phyloP scores from a whole-genome alignment of 2,329 filamentous ascomycete species.

The Pseudogymnoascus sp. region DNA sequence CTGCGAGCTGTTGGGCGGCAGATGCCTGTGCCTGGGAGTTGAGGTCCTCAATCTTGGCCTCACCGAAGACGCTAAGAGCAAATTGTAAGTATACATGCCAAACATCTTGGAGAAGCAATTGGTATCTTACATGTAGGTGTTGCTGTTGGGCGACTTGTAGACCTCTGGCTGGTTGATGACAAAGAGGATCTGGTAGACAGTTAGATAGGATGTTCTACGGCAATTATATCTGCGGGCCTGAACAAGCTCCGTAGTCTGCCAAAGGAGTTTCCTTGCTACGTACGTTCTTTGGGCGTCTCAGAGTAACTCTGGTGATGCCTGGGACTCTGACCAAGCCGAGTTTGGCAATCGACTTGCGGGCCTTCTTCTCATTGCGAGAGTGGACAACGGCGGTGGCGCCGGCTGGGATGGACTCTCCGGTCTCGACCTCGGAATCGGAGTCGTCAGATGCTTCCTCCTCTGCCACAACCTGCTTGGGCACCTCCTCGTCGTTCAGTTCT shows the following conservation, averaged over 20 bases:
- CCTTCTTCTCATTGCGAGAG: slow-evolving; percentile 99
- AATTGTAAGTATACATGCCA: slow-evolving; percentile 11
- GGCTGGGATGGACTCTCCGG: slow-evolving; percentile 58
- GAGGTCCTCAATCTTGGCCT: slow-evolving; percentile 99
- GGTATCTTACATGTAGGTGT: slow-evolving; percentile 91
- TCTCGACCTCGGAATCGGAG: slow-evolving; percentile 71
- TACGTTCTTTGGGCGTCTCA: slow-evolving; percentile 98
- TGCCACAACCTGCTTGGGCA: slow-evolving; percentile 70
- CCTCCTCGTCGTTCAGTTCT: slow-evolving; percentile 91
- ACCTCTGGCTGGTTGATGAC: slow-evolving; percentile 99
- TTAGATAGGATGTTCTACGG: neutral
- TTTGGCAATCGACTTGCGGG: slow-evolving; percentile 98
- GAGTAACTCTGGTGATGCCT: slow-evolving; percentile 95
- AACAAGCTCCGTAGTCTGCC: slow-evolving; percentile 8
- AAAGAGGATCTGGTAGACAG: slow-evolving; percentile 71
- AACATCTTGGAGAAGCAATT: neutral
- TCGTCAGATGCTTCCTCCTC: slow-evolving; percentile 61
- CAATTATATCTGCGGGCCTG: neutral
- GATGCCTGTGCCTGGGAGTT: slow-evolving; percentile 97
- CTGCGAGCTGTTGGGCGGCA: slow-evolving; percentile 89
- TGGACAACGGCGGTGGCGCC: slow-evolving; percentile 87
- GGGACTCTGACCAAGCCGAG: slow-evolving; percentile 91
- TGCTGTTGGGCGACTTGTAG: slow-evolving; percentile 98
- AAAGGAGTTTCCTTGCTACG: slow-evolving; percentile 35
- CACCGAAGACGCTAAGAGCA: slow-evolving; percentile 78